A percentile compares a stretch with the other conserved stretches of the same genome.
phyloP scores from a whole-genome alignment of 2,329 filamentous ascomycete genomes.

The Cladophialophora immunda region DNA sequence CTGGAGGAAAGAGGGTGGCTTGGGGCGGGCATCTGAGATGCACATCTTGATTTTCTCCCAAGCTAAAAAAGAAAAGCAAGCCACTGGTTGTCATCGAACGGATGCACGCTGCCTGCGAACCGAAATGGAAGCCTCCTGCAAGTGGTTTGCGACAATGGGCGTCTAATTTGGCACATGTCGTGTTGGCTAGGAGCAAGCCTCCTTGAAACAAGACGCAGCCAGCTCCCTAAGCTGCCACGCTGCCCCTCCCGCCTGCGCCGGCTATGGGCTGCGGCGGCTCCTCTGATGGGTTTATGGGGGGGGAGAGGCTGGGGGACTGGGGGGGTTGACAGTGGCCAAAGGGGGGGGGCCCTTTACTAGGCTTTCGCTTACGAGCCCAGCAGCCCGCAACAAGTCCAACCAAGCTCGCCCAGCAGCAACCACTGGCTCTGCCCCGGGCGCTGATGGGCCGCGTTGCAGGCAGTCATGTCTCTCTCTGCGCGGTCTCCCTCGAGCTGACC shows the following conservation, averaged over 20 bases:
- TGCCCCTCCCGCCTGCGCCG: not conserved
- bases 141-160: not conserved
- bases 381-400: conserved; percentile 3
- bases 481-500: conserved; percentile 20
- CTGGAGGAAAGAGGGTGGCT: not conserved
- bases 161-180: conserved; percentile 1
- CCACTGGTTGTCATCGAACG: not conserved
- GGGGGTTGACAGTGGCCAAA: not conserved
- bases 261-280: not conserved
- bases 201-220: conserved; percentile 5
- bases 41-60: not conserved
- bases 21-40: conserved; percentile 1
- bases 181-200: conserved; percentile 11
- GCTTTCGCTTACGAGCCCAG: conserved; percentile 10
- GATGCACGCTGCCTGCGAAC: conserved; percentile 1
- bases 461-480: conserved; percentile 10
- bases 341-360: not conserved
- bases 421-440: conserved; percentile 9
- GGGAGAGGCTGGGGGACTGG: not conserved
- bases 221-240: not conserved
- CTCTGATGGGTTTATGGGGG: not conserved
- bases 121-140: conserved; percentile 5
- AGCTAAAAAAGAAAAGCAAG: conserved; percentile 13
- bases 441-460: conserved; percentile 13
- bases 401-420: conserved; percentile 17